Evolutionary conservation across 306 rosid genomes (phyloP).

Genomic region (Acacia acuminata): DNA sequence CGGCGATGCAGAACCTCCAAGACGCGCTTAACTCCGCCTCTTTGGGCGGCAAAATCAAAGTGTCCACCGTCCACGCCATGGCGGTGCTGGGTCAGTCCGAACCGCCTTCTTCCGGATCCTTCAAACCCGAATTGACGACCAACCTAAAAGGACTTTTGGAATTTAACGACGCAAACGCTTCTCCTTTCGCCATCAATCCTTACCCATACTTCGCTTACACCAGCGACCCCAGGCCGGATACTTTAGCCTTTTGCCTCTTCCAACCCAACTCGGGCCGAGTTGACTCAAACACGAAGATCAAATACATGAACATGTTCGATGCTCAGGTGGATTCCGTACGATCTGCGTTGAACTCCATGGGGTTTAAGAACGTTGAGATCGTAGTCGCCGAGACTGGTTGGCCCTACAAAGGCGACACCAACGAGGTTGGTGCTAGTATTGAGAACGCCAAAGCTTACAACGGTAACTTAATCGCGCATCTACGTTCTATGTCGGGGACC

Average conservation of each 20-base stretch:
- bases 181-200: constrained; percentile 90
- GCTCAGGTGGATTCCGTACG: constrained; percentile 90
- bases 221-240: constrained; percentile 80
- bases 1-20: constrained; percentile 85
- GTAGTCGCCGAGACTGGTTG: constrained; percentile 98
- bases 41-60: constrained; percentile 70
- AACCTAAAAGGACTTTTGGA: constrained; percentile 63
- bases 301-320: constrained; percentile 97
- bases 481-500: constrained; percentile 87
- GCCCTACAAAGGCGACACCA: constrained; percentile 93
- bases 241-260: constrained; percentile 82
- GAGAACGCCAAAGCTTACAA: constrained; percentile 90
- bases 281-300: constrained; percentile 78
- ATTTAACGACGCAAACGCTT: constrained; percentile 70
- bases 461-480: constrained; percentile 77
- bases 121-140: constrained; percentile 50
- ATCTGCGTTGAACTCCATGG: constrained; percentile 82
- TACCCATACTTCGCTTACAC: constrained; percentile 91
- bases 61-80: constrained; percentile 94
- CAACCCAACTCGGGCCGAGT: constrained; percentile 87
- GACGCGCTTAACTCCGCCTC: constrained; percentile 62
- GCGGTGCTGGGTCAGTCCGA: constrained; percentile 75
- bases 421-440: constrained; percentile 79
- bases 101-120: constrained; percentile 84
- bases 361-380: constrained; percentile 77